These are phyloP conservation scores for Apiotrichum mycotoxinovorans DNA, from an alignment of 1,284 basidiomycete genomes.

Conservation along the genomic window DNA sequence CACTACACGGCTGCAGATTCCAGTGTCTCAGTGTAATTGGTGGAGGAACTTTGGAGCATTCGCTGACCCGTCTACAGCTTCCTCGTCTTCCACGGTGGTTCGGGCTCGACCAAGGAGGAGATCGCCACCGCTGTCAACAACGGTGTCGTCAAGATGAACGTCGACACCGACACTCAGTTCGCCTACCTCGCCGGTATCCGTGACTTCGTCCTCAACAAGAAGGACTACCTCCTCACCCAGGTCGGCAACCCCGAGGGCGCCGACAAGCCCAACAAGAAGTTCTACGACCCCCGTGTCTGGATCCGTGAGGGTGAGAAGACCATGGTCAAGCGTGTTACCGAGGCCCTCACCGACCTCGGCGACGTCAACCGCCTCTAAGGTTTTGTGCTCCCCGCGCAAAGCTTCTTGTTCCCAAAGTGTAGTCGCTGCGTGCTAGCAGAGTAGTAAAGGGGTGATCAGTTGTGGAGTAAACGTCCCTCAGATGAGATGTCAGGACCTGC, in stretches of 20 bases:
- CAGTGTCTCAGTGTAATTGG: neutral
- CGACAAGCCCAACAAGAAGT: constrained; percentile 97
- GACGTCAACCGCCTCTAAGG: constrained; percentile 57
- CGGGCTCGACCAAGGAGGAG: constrained; percentile 94
- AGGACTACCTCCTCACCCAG: constrained; percentile 78
- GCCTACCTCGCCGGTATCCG: constrained; percentile 88
- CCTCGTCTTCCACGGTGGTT: constrained; percentile 99
- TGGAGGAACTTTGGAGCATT: neutral
- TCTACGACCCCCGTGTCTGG: constrained; percentile 94
- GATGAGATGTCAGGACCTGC: constrained; percentile 1
- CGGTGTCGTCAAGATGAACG: constrained; percentile 97
- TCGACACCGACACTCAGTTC: constrained; percentile 67
- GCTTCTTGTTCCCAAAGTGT: neutral
- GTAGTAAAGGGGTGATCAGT: neutral
- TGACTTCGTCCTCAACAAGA: constrained; percentile 79
- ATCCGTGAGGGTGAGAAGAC: constrained; percentile 99
- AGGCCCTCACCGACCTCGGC: constrained; percentile 85
- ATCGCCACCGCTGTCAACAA: constrained; percentile 86
- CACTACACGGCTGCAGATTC: no score
- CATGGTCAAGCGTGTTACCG: constrained; percentile 77
- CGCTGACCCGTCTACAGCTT: constrained; percentile 58
- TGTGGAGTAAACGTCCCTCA: neutral
- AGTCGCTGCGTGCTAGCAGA: neutral
- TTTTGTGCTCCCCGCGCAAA: no score
- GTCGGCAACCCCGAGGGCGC: constrained; percentile 90